Conservation (phyloP, 805 yeast species). For the Zygosaccharomyces bailii region DNA sequence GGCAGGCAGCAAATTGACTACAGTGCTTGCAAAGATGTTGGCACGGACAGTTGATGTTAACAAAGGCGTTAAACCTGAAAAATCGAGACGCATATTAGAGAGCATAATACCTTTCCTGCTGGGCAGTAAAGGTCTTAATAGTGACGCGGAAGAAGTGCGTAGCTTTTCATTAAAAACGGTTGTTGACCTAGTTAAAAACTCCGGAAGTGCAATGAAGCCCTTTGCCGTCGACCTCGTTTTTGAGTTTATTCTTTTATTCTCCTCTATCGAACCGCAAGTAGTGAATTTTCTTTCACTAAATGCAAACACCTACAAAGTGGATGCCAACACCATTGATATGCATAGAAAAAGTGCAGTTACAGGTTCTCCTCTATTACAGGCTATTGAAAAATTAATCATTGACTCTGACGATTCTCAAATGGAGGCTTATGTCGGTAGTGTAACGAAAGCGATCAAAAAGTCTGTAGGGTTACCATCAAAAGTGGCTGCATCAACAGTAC, state of each 20-base stretch:
- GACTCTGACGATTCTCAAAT: slow-evolving; percentile 47
- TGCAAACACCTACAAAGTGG: slow-evolving; percentile 81
- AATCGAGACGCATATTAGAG: slow-evolving; percentile 47
- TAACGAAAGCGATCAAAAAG: slow-evolving; percentile 55
- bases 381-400: slow-evolving; percentile 68
- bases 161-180: slow-evolving; percentile 71
- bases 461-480: slow-evolving; percentile 91
- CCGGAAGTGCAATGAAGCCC: slow-evolving; percentile 58
- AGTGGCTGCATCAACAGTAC: slow-evolving; percentile 72
- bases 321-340: slow-evolving; percentile 69
- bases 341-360: slow-evolving; percentile 70
- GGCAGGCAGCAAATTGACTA: slow-evolving; percentile 70
- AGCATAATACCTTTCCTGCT: slow-evolving; percentile 73
- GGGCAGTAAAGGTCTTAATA: slow-evolving; percentile 73
- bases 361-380: slow-evolving; percentile 83
- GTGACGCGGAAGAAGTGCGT: slow-evolving; percentile 83
- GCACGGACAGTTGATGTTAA: slow-evolving; percentile 52
- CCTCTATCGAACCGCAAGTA: slow-evolving; percentile 88
- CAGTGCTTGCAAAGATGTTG: slow-evolving; percentile 59
- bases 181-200: slow-evolving; percentile 62
- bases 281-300: slow-evolving; percentile 81
- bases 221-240: slow-evolving; percentile 67
- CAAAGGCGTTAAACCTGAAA: slow-evolving; percentile 38
- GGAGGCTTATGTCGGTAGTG: slow-evolving; percentile 43
- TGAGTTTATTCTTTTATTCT: slow-evolving; percentile 67